phyloP scores from a whole-genome alignment of 495 filamentous ascomycete species.

The Penicillium paradoxum region DNA sequence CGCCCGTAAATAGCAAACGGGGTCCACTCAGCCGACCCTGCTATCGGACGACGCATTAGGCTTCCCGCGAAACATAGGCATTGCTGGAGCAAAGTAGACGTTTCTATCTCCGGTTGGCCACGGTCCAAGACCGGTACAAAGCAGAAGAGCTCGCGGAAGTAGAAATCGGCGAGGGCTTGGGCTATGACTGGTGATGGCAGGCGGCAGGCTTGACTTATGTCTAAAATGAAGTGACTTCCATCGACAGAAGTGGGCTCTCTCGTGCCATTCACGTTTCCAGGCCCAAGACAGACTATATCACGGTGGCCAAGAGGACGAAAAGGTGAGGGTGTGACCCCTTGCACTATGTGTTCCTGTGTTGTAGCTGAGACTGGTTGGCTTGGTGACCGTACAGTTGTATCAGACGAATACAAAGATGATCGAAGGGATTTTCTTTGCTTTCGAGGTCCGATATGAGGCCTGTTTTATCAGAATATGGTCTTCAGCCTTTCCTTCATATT shows the following conservation, averaged over 20 bases:
- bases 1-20: conserved; percentile 11
- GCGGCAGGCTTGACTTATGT: conserved; percentile 2
- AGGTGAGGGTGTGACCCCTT: neutral
- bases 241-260: conserved; percentile 1
- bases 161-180: conserved; percentile 11
- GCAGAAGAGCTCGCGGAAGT: conserved; percentile 8
- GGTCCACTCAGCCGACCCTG: conserved; percentile 6
- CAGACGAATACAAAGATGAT: neutral
- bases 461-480: neutral
- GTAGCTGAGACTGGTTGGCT: neutral
- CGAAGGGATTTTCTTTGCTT: conserved; percentile 4
- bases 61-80: conserved; percentile 16
- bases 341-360: neutral
- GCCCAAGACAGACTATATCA: neutral
- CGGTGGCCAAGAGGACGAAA: neutral
- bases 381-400: neutral
- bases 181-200: neutral
- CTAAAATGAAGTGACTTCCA: conserved; percentile 3
- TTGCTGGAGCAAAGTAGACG: conserved; percentile 13
- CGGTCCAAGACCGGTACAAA: conserved; percentile 11
- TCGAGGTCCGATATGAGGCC: conserved; percentile 7
- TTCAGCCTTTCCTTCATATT: neutral
- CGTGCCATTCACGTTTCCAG: neutral
- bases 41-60: conserved; percentile 8
- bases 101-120: neutral